These are phyloP conservation scores for Epichloe sibirici DNA, from an alignment of 2,329 filamentous ascomycete genomes.

Conservation along the genomic window DNA sequence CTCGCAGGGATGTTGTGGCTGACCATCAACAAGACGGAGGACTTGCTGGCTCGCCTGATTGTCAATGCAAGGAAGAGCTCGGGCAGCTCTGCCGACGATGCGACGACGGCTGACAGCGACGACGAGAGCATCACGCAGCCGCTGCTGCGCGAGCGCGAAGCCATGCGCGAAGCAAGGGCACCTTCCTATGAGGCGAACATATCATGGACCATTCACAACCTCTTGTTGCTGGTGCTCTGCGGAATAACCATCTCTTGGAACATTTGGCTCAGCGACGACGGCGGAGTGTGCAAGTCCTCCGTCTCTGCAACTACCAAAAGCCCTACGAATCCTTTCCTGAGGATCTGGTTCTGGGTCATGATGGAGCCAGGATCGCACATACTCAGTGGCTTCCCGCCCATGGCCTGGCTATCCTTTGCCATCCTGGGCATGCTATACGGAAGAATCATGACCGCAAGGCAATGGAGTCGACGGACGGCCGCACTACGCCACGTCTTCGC, in stretches of 20 bases:
- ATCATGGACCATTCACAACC: slow-evolving; percentile 31
- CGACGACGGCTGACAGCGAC: slow-evolving; percentile 1
- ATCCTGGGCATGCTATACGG: slow-evolving; percentile 32
- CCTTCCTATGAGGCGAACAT: slow-evolving; percentile 8
- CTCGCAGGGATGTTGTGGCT: slow-evolving; percentile 31
- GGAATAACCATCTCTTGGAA: slow-evolving; percentile 33
- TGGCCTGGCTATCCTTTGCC: slow-evolving; percentile 35
- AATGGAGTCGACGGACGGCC: slow-evolving; percentile 17
- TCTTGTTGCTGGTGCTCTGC: slow-evolving; percentile 20
- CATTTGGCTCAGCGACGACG: slow-evolving; percentile 29
- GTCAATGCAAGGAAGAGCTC: slow-evolving; percentile 6
- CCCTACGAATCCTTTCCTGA: slow-evolving; percentile 15
- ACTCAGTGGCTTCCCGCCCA: slow-evolving; percentile 29
- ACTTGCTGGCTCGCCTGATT: slow-evolving; percentile 16
- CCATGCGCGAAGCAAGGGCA: not conserved
- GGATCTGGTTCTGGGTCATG: slow-evolving; percentile 30
- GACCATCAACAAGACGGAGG: slow-evolving; percentile 22
- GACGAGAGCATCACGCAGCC: slow-evolving; percentile 19
- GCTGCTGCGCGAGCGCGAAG: slow-evolving; percentile 12
- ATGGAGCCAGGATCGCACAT: slow-evolving; percentile 12
- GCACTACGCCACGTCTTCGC: slow-evolving; percentile 17
- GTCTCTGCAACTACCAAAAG: not conserved
- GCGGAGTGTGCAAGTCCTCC: slow-evolving; percentile 22
- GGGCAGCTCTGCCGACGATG: slow-evolving; percentile 7
- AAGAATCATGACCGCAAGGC: slow-evolving; percentile 22